A percentile compares a stretch with the other conserved stretches of the same genome.
Evolutionary conservation across 495 filamentous ascomycete species (phyloP).

Genomic region (Aspergillus kassunensis): DNA sequence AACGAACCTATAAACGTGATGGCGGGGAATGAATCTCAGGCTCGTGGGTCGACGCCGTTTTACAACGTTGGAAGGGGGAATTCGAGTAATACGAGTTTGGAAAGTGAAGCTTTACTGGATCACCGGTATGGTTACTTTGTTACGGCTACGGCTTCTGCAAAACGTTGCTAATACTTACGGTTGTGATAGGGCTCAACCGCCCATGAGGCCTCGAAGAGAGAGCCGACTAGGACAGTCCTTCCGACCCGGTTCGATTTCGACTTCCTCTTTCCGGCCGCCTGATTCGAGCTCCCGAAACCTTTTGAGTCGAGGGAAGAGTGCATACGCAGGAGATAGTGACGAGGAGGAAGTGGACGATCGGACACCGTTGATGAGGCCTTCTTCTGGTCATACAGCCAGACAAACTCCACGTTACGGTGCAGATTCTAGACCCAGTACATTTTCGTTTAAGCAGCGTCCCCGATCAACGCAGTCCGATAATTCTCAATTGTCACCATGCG

Average conservation of each 20-base stretch:
- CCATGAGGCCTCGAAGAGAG: slow-evolving; percentile 66
- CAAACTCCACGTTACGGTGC: slow-evolving; percentile 35
- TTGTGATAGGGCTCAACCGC: slow-evolving; percentile 58
- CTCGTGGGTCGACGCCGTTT: slow-evolving; percentile 42
- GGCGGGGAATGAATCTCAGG: slow-evolving; percentile 26
- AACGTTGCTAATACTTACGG: background rate
- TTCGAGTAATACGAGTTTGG: slow-evolving; percentile 74
- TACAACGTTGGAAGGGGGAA: slow-evolving; percentile 56
- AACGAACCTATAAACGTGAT: slow-evolving; percentile 22
- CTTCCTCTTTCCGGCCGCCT: slow-evolving; percentile 19
- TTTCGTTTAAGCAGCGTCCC: slow-evolving; percentile 27
- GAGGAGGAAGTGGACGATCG: slow-evolving; percentile 36
- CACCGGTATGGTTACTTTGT: slow-evolving; percentile 54
- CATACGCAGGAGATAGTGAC: slow-evolving; percentile 50
- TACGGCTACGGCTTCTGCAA: background rate
- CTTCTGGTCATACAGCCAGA: slow-evolving; percentile 23
- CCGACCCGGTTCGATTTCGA: slow-evolving; percentile 35
- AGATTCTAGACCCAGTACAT: slow-evolving; percentile 28
- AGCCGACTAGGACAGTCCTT: slow-evolving; percentile 49
- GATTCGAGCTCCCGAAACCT: slow-evolving; percentile 29
- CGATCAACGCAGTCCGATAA: slow-evolving; percentile 29
- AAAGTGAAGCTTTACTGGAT: slow-evolving; percentile 75
- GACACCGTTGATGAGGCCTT: slow-evolving; percentile 37
- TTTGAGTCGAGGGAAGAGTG: slow-evolving; percentile 22
- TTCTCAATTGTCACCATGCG: slow-evolving; percentile 34